Conservation (phyloP, 306 rosid species). For the Lathyrus tuberosus region DNA sequence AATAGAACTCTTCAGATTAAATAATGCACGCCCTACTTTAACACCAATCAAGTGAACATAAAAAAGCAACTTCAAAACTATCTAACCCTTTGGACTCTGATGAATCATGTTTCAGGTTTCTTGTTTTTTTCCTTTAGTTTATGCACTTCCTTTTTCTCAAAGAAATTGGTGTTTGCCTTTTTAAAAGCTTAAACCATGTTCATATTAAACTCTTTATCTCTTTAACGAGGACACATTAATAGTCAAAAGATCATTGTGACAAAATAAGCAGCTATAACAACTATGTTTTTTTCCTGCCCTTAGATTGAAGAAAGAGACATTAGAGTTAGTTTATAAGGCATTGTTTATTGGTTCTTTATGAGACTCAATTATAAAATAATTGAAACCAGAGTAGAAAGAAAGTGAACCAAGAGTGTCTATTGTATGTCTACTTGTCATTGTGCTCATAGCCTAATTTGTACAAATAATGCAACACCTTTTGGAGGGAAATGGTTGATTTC, state of each 20-base stretch:
- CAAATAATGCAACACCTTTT: slow-evolving; percentile 23
- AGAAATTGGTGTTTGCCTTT: slow-evolving; percentile 47
- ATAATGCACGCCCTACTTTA: neutral
- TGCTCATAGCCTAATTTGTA: slow-evolving; percentile 9
- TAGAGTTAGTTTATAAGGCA: neutral
- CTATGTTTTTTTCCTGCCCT: slow-evolving; percentile 36
- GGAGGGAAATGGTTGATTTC: slow-evolving; percentile 17
- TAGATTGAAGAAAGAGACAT: slow-evolving; percentile 23
- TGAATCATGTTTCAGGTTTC: neutral
- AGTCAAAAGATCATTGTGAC: slow-evolving; percentile 29
- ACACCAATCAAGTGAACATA: neutral
- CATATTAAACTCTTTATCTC: slow-evolving; percentile 38
- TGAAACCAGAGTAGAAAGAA: slow-evolving; percentile 29
- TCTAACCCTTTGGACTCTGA: neutral
- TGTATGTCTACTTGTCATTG: neutral
- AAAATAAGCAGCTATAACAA: slow-evolving; percentile 19
- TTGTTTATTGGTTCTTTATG: neutral
- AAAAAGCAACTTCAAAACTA: neutral
- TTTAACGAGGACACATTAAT: slow-evolving; percentile 41
- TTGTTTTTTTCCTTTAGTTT: neutral
- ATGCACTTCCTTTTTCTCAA: neutral
- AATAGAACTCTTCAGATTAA: neutral
- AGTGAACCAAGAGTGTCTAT: slow-evolving; percentile 18
- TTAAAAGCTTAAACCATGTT: slow-evolving; percentile 55
- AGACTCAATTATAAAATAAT: slow-evolving; percentile 13